phyloP scores from a whole-genome alignment of 345 rosid species.

The Citrus maxima region DNA sequence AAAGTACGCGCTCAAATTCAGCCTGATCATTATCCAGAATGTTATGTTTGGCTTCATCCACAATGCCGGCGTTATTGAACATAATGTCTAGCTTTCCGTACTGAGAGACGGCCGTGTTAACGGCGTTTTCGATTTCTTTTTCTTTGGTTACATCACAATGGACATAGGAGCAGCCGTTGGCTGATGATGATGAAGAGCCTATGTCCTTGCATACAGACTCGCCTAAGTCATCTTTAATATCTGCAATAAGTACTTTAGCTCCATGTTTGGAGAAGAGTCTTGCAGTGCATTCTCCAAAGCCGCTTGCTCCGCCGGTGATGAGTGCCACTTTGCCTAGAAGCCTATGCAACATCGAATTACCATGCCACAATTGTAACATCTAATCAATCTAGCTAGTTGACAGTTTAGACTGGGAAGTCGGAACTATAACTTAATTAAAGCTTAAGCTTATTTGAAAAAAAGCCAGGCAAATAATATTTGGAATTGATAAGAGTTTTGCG shows the following conservation, averaged over 20 bases:
- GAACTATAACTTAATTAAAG: not conserved
- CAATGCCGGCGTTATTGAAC: slow-evolving; percentile 30
- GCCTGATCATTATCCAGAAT: not conserved
- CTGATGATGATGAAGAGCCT: not conserved
- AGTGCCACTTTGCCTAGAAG: slow-evolving; percentile 19
- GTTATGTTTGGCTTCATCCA: not conserved
- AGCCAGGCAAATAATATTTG: not conserved
- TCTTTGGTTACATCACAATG: slow-evolving; percentile 24
- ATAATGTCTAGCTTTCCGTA: slow-evolving; percentile 36
- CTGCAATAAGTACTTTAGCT: slow-evolving; percentile 19
- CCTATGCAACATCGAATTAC: not conserved
- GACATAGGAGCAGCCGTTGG: slow-evolving; percentile 2
- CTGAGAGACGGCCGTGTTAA: slow-evolving; percentile 10
- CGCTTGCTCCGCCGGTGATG: slow-evolving; percentile 24
- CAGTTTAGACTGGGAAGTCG: no score
- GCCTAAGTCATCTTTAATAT: slow-evolving; percentile 18
- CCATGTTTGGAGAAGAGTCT: slow-evolving; percentile 19
- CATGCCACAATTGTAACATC: no score
- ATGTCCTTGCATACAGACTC: slow-evolving; percentile 7
- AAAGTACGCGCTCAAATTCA: slow-evolving; percentile 15
- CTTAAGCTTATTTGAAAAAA: not conserved
- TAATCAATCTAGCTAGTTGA: not conserved
- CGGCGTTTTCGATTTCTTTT: not conserved
- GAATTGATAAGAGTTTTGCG: not conserved
- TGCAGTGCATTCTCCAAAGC: slow-evolving; percentile 17